Evolutionary conservation across 179 eudicot species (phyloP), one percentile per base, ranked within the genome.

Genomic region (Beta macrorhiza): DNA sequence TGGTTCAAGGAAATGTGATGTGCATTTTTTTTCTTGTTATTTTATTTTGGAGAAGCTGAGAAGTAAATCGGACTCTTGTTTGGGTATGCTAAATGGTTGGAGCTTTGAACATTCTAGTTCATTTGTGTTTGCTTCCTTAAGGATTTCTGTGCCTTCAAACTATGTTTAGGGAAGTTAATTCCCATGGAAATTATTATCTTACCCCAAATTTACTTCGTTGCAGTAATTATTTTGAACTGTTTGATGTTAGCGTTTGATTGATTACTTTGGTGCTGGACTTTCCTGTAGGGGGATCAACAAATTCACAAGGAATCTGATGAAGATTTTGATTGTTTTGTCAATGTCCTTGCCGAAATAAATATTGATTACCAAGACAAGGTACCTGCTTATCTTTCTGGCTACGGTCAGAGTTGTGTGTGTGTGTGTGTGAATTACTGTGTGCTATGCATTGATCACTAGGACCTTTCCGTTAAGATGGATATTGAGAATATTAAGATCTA

Each of bases 311-410:
- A 81, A 32, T 75, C 83, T 63, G 88, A 75, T 74, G 93, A 85
- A 58, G 42, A 80, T 77, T 92, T 91, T 83, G 99, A 91, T 53
- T 94, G 91, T 87, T 90, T 89, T 67, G 91, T 92, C 78, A 90
- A 93, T 80, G 87, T 90, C 72, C 91, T 96, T 75, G 91, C 98
- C 64, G 90, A 90, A 84, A 86, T 94, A 80, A 85, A 81, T 76
- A 52, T 77, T 70, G 67, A 67, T 74, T 83, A 81, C 68, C 78
- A 61, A 77, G 81, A 86, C 78, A 79, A 89, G 97, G 98, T 91
- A 80, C 78, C 71, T 47, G 71, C 64, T 47, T 57, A 44, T 53
- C 72, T 13, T 74, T 58, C 9, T 71, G 49, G 51, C 65, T 53
- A 25, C 61, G 47, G 15, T 45, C 47, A 44, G 29, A 71, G 45